These are phyloP conservation scores for Diaporthe ilicicola DNA, from an alignment of 2,329 filamentous ascomycete genomes.

Conservation along the genomic window DNA sequence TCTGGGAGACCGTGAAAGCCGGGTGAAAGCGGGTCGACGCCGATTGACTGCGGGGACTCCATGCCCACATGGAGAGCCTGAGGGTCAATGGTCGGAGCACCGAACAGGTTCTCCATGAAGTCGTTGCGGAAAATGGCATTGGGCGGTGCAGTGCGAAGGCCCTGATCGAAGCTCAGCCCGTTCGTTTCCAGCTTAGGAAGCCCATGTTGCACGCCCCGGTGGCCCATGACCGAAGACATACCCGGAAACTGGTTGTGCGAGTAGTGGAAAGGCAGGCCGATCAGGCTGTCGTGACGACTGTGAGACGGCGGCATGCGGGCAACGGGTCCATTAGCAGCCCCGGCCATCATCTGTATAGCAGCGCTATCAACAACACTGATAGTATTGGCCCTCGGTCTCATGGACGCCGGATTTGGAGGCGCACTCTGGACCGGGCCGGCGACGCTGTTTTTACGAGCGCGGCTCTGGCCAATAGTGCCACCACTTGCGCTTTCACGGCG, in stretches of 20 bases:
- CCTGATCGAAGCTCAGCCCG: slow-evolving; percentile 70
- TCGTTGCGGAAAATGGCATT: slow-evolving; percentile 70
- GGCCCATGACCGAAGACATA: slow-evolving; percentile 74
- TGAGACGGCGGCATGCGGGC: slow-evolving; percentile 62
- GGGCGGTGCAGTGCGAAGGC: slow-evolving; percentile 81
- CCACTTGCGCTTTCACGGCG: slow-evolving; percentile 89
- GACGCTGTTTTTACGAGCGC: slow-evolving; percentile 92
- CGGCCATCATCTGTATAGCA: slow-evolving; percentile 75
- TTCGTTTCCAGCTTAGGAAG: slow-evolving; percentile 87
- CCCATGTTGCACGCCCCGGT: slow-evolving; percentile 72
- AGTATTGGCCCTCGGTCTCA: slow-evolving; percentile 92
- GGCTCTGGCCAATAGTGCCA: slow-evolving; percentile 68
- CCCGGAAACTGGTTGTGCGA: slow-evolving; percentile 67
- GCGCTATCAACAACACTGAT: slow-evolving; percentile 90
- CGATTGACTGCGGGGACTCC: slow-evolving; percentile 75
- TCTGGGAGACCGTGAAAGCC: slow-evolving; percentile 66
- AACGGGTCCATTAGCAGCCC: slow-evolving; percentile 62
- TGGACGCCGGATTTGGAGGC: slow-evolving; percentile 62
- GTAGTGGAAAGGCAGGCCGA: slow-evolving; percentile 67
- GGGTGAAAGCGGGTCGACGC: slow-evolving; percentile 68
- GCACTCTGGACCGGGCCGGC: slow-evolving; percentile 60
- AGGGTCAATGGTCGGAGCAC: slow-evolving; percentile 73
- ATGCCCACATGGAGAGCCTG: slow-evolving; percentile 80
- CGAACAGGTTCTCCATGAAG: slow-evolving; percentile 75
- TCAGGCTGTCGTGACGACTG: slow-evolving; percentile 79